phyloP scores from a whole-genome alignment of 306 rosid species.

The Pterocarpus macrocarpus region DNA sequence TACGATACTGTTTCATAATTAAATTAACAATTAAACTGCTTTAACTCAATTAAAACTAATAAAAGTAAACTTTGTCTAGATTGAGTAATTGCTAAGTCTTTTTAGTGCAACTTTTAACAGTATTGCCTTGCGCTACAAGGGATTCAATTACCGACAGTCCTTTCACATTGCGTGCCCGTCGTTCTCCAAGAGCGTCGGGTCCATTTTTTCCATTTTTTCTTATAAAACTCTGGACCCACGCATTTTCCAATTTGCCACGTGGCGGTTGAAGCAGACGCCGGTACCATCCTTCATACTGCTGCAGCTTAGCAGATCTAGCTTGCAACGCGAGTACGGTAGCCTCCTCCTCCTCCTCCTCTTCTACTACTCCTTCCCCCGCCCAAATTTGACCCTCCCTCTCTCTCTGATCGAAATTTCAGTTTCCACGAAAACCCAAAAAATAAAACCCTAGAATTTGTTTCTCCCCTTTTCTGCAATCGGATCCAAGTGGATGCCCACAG shows the following conservation, averaged over 20 bases:
- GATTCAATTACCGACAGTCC: background rate
- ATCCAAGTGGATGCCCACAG: slow-evolving; percentile 46
- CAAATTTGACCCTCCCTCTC: slow-evolving; percentile 54
- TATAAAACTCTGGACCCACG: slow-evolving; percentile 9
- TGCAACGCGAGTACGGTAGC: slow-evolving; percentile 21
- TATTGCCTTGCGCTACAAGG: background rate
- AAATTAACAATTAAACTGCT: background rate
- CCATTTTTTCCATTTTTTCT: no score
- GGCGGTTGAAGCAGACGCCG: slow-evolving; percentile 32
- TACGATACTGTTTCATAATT: background rate
- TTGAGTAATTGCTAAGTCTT: background rate
- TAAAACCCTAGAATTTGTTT: slow-evolving; percentile 19
- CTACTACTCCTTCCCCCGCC: slow-evolving; percentile 54
- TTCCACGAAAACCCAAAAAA: background rate
- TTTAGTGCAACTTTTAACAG: background rate
- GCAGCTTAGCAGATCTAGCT: slow-evolving; percentile 49
- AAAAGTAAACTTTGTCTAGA: no score
- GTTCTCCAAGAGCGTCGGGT: no score
- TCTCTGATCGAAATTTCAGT: background rate
- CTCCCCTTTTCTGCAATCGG: background rate
- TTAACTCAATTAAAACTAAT: background rate
- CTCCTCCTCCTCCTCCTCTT: slow-evolving; percentile 26
- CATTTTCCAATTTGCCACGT: slow-evolving; percentile 20
- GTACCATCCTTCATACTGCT: slow-evolving; percentile 50
- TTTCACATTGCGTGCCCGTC: background rate